Percentiles rank a stretch among this genome's conserved stretches.
phyloP scores from a whole-genome alignment of 768 basidiomycete genomes.

The Artomyces pyxidatus region DNA sequence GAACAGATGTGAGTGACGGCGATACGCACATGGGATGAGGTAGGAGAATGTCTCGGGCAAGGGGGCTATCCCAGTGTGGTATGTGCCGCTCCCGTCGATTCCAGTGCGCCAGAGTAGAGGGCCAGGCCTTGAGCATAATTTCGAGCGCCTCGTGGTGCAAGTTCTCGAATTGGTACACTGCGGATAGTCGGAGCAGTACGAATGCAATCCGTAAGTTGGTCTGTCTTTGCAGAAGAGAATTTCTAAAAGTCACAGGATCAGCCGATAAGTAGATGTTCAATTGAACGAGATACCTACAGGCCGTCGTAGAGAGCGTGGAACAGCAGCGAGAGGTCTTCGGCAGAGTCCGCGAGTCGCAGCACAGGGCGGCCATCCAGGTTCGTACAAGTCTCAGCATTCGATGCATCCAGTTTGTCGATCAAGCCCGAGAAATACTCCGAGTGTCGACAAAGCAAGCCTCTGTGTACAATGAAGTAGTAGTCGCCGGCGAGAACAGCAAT shows the following conservation, averaged over 20 bases:
- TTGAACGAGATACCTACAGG: conserved; percentile 38
- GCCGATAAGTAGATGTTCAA: too few relatives aligned
- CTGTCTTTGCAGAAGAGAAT: conserved; percentile 29
- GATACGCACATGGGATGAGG: conserved; percentile 63
- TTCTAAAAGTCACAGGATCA: too few relatives aligned
- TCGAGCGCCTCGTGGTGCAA: conserved; percentile 51
- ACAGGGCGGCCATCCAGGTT: conserved; percentile 53
- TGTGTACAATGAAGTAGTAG: conserved; percentile 63
- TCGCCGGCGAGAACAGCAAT: conserved; percentile 49
- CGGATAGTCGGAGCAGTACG: conserved; percentile 52
- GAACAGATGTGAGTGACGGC: neutral
- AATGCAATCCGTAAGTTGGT: conserved; percentile 45
- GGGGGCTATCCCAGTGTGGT: conserved; percentile 40
- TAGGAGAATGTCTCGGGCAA: conserved; percentile 44
- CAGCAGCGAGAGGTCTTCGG: conserved; percentile 51
- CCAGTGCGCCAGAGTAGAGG: conserved; percentile 55
- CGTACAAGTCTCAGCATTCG: conserved; percentile 12
- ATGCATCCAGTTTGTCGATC: conserved; percentile 24
- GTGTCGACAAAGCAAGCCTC: conserved; percentile 55
- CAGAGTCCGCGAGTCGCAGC: conserved; percentile 43
- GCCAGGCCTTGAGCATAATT: conserved; percentile 48
- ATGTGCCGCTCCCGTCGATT: conserved; percentile 56
- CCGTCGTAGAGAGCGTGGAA: conserved; percentile 65
- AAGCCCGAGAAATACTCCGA: conserved; percentile 41
- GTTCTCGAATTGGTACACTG: conserved; percentile 53